These are phyloP conservation scores for Clonostachys sp. DNA, from an alignment of 2,329 filamentous ascomycete species.

Conservation along the genomic window DNA sequence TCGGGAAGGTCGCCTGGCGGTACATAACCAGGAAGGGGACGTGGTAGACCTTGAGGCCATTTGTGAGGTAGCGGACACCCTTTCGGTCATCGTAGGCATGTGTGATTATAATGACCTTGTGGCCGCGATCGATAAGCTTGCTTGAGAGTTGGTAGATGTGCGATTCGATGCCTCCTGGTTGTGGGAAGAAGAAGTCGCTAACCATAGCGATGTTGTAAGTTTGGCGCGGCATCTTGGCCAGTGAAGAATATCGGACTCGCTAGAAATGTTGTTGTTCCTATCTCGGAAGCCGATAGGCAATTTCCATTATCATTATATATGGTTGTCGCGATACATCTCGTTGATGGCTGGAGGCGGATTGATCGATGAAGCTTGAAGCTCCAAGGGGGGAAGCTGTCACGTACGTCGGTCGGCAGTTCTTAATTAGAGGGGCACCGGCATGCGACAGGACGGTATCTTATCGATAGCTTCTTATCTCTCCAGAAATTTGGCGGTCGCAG, in stretches of 20 bases:
- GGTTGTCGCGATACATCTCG: too few species aligned
- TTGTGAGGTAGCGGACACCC: conserved; percentile 91
- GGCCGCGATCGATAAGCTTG: conserved; percentile 94
- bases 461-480: too few species aligned
- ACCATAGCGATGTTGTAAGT: conserved; percentile 82
- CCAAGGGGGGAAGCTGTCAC: too few species aligned
- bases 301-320: too few species aligned
- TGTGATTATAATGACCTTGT: conserved; percentile 97
- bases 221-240: conserved; percentile 42
- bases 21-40: conserved; percentile 96
- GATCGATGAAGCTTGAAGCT: too few species aligned
- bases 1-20: conserved; percentile 87
- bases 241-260: background rate
- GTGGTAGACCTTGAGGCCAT: conserved; percentile 97
- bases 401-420: too few species aligned
- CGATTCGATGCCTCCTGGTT: conserved; percentile 93
- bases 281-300: too few species aligned
- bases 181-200: conserved; percentile 98
- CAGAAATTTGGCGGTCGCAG: too few species aligned
- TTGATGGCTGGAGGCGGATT: too few species aligned
- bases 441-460: too few species aligned
- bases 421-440: too few species aligned
- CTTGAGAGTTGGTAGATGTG: conserved; percentile 97
- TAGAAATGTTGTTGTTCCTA: too few species aligned
- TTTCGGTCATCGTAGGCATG: conserved; percentile 90